These are phyloP conservation scores for Boletellus deceptivus DNA, from an alignment of 1,284 basidiomycete species.

Conservation along the genomic window DNA sequence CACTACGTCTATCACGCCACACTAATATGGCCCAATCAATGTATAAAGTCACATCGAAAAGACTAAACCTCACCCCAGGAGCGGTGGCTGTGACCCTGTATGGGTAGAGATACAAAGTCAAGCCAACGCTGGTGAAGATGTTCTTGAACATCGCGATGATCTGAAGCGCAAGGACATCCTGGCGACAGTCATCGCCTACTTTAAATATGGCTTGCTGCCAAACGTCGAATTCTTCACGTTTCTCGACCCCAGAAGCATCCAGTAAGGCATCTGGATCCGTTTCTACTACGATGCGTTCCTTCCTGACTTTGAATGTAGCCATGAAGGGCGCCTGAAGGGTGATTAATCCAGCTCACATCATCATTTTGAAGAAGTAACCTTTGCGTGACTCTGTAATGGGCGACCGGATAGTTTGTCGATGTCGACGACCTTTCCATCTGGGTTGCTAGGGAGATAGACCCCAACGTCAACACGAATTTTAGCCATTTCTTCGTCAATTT, in stretches of 20 bases:
- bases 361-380: conserved; percentile 48
- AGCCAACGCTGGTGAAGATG: conserved; percentile 86
- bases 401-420: conserved; percentile 96
- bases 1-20: conserved; percentile 98
- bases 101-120: conserved; percentile 92
- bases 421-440: conserved; percentile 94
- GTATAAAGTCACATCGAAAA: neutral
- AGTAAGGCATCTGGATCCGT: conserved; percentile 69
- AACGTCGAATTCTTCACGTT: conserved; percentile 75
- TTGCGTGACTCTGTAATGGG: conserved; percentile 96
- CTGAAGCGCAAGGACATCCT: conserved; percentile 95
- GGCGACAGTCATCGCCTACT: conserved; percentile 98
- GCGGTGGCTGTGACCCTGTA: conserved; percentile 98
- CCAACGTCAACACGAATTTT: conserved; percentile 92
- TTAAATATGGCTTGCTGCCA: conserved; percentile 99
- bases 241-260: conserved; percentile 55
- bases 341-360: neutral
- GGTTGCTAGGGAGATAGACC: conserved; percentile 97
- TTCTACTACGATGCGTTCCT: conserved; percentile 64
- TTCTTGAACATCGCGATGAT: conserved; percentile 99
- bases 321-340: conserved; percentile 91
- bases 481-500: conserved; percentile 99
- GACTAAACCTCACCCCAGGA: conserved; percentile 71
- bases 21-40: conserved; percentile 47
- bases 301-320: conserved; percentile 99